Conservation (phyloP, 805 yeast genomes). For the Schwanniomyces polymorphus region DNA sequence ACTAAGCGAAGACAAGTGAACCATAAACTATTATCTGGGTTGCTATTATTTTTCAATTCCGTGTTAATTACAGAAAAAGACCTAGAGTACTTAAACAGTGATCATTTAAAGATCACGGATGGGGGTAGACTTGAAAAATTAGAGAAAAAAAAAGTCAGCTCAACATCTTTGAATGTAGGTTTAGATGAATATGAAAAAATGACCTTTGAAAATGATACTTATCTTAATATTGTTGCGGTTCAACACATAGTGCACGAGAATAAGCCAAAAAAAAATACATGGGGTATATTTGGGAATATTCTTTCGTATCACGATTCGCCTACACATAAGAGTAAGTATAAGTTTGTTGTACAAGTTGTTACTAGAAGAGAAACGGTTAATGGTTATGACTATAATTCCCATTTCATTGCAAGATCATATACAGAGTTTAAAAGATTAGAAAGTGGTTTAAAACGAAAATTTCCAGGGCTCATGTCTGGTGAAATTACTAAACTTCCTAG, state of each 20-base stretch:
- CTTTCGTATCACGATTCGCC: conserved; percentile 2
- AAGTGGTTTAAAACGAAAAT: conserved; percentile 47
- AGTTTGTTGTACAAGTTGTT: conserved; percentile 51
- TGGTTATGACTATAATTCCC: conserved; percentile 17
- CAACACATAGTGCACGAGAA: conserved; percentile 18
- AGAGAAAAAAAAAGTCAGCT: conserved; percentile 2
- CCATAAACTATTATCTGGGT: conserved; percentile 57
- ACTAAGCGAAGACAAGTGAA: conserved; percentile 61
- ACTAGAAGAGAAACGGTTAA: conserved; percentile 18
- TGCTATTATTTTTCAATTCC: conserved; percentile 72
- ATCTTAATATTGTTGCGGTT: conserved; percentile 70
- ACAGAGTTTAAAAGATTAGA: conserved; percentile 65
- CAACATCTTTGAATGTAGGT: not conserved
- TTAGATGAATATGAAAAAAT: conserved; percentile 20
- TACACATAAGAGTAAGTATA: conserved; percentile 27
- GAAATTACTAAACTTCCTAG: conserved; percentile 60
- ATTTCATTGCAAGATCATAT: conserved; percentile 63
- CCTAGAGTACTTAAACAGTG: conserved; percentile 40
- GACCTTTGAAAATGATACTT: conserved; percentile 54
- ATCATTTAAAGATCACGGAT: conserved; percentile 36
- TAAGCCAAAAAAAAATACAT: not conserved
- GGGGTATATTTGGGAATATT: conserved; percentile 16
- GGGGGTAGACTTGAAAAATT: conserved; percentile 36
- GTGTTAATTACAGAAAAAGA: conserved; percentile 67
- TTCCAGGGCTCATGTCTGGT: conserved; percentile 62